A percentile compares a stretch with the other conserved stretches of the same genome.
phyloP scores from a whole-genome alignment of 257 asterid species.

The Plectranthus barbatus region DNA sequence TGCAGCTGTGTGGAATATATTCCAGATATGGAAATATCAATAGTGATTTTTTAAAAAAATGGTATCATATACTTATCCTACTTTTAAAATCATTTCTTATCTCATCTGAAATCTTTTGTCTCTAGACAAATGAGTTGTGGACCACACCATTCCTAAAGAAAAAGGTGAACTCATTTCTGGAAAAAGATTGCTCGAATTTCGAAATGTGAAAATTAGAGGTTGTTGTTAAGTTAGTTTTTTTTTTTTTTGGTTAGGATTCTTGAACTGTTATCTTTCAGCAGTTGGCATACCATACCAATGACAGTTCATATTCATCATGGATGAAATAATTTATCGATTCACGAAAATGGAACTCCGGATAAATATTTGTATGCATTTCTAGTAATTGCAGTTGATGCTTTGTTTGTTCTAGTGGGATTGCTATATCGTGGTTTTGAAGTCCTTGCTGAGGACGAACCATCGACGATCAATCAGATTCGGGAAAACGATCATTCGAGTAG shows the following conservation, averaged over 20 bases:
- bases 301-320: too few relatives aligned
- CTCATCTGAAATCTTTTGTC: not conserved
- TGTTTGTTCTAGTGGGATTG: not conserved
- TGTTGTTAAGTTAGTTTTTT: not conserved
- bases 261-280: not conserved
- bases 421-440: not conserved
- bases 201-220: not conserved
- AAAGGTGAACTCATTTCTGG: not conserved
- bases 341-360: not conserved
- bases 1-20: slow-evolving; percentile 11
- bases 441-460: not conserved
- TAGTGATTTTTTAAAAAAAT: not conserved
- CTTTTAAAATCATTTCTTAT: not conserved
- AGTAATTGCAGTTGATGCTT: not conserved
- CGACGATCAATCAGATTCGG: not conserved
- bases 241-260: not conserved
- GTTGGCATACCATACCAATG: not conserved
- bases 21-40: not conserved
- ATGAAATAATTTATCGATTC: not conserved
- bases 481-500: not conserved
- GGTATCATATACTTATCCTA: slow-evolving; percentile 8
- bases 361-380: not conserved
- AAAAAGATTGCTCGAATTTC: not conserved
- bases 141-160: not conserved
- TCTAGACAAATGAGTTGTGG: not conserved